Base-by-base conservation (phyloP, 2,329 filamentous ascomycete genomes). In the Colletotrichum echinochloae region DNA sequence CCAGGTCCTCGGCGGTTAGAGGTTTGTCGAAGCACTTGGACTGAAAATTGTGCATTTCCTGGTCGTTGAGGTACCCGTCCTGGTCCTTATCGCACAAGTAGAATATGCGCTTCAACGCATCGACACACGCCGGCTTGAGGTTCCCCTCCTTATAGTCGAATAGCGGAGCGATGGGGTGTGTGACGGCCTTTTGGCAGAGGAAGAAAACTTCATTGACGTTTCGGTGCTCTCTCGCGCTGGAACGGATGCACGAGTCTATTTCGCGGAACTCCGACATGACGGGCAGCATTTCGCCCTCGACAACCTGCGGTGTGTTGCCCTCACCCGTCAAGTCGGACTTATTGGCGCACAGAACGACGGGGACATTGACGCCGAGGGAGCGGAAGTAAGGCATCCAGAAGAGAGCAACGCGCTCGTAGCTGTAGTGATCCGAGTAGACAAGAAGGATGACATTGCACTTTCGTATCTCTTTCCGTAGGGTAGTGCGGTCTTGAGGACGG, bases 321-420 rank as follows among this genome's bases (percentile, higher is more conserved):
- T 92, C 91, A 3, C 88, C 89, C 3, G 90, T 89, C 64, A 98
- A 85, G 77, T 99, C 96, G n/a, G 94, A 94, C 81, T 99, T 99
- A 85, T 98, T 98, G 78, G 96, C 94, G 78, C 96, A 98, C 66
- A 99, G 85, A 54, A 99, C 95, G 14, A 99, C 96, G 0, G 96
- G 96, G 28, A 99, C 94, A 79, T 99, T 99, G 78, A 99, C 96
- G n/a, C 96, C 96, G 48, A 99, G 88, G 5, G 95, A 97, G 72
- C 96, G 92, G 78, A 99, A 98, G 81, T 98, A 97, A 14, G 96
- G 96, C 89, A 99, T 92, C 96, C 96, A 99, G 81, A 98, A 99
- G 55, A 99, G 86, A 4, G 95, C 96, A 4, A 99, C 95, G 46
- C 96, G 88, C 80, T 99, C 96, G 83, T 98, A 99, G 86, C 95